Evolutionary conservation across 2,329 filamentous ascomycete genomes (phyloP), one percentile per base, ranked within the genome.

Genomic region (Diaporthe caulivora): DNA sequence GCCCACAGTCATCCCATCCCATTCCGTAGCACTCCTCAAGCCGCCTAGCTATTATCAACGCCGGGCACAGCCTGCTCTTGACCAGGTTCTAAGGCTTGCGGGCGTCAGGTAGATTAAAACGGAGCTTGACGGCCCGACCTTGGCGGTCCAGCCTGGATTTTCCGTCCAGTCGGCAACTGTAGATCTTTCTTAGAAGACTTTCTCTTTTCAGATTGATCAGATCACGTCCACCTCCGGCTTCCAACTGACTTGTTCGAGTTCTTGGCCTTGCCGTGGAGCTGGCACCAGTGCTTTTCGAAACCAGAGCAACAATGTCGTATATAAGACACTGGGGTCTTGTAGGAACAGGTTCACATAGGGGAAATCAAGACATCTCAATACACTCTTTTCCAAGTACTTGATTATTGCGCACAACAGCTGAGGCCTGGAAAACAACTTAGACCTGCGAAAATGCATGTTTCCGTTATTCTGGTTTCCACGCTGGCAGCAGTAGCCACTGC

Each of bases 51-150:
- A 26, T 64, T 1, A 49, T 13, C 37, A 26, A 51, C 15, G 26
- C 21, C 21, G 29, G n/a, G 7, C 26, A 13, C 37, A 5, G 44
- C n/a, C 44, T 40, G 13, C 44, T 24, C 18, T 51, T 51, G 62
- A 37, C 29, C n/a, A 37, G 2, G 8, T 51, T 21, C 62, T 51
- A 65, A 65, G 42, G 44, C 62, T 37, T 37, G 6, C 9, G 29
- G 44, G 62, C 62, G 13, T 65, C 62, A 65, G 37, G 44, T 65
- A 65, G 62, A 65, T 65, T 65, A 65, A 51, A 26, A 51, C 62
- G 62, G 62, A 65, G 44, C 62, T 11, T 37, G 62, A 51, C 62
- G 62, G 44, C 62, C 62, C 62, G 62, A 37, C 62, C 15, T 65
- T 65, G 47, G 62, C 34, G 62, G 62, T 15, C 21, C 26, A 49